Evolutionary conservation across 148 eudicot genomes (phyloP).

Genomic region (Cornus controversa): DNA sequence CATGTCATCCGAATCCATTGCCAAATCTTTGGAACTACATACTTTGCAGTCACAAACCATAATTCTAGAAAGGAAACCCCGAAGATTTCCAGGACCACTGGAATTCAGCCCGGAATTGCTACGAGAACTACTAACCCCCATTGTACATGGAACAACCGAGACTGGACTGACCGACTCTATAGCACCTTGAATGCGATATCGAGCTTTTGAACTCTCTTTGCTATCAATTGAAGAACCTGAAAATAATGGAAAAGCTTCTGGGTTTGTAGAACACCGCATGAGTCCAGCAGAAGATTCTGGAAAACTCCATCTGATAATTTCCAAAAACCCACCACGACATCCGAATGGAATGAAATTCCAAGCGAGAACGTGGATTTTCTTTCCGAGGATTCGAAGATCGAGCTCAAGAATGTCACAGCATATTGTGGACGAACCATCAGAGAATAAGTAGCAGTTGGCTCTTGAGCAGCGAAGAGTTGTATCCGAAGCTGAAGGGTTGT

Average conservation of each 20-base stretch:
- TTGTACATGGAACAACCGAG: slow-evolving; percentile 46
- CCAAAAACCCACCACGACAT: slow-evolving; percentile 54
- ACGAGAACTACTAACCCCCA: slow-evolving; percentile 4
- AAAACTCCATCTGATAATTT: slow-evolving; percentile 64
- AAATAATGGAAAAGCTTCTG: slow-evolving; percentile 30
- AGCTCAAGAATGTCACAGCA: slow-evolving; percentile 69
- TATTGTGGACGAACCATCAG: slow-evolving; percentile 47
- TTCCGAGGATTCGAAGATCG: slow-evolving; percentile 42
- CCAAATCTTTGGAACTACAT: slow-evolving; percentile 32
- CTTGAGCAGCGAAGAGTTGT: slow-evolving; percentile 11
- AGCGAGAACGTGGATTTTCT: slow-evolving; percentile 42
- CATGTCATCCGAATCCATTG: slow-evolving; percentile 2
- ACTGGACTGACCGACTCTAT: slow-evolving; percentile 71
- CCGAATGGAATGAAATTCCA: slow-evolving; percentile 84
- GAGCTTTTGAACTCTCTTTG: slow-evolving; percentile 28
- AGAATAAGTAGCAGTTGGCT: slow-evolving; percentile 51
- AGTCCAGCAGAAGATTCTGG: background rate
- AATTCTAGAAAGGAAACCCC: slow-evolving; percentile 64
- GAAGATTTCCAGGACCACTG: slow-evolving; percentile 18
- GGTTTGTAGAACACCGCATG: background rate
- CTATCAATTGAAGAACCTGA: slow-evolving; percentile 12
- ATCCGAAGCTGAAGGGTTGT: slow-evolving; percentile 15
- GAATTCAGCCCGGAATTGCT: slow-evolving; percentile 1
- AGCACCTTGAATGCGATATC: slow-evolving; percentile 37
- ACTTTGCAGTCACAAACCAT: slow-evolving; percentile 49